phyloP scores from a whole-genome alignment of 2,329 filamentous ascomycete genomes.

The Magnaporthiopsis rhizophila region DNA sequence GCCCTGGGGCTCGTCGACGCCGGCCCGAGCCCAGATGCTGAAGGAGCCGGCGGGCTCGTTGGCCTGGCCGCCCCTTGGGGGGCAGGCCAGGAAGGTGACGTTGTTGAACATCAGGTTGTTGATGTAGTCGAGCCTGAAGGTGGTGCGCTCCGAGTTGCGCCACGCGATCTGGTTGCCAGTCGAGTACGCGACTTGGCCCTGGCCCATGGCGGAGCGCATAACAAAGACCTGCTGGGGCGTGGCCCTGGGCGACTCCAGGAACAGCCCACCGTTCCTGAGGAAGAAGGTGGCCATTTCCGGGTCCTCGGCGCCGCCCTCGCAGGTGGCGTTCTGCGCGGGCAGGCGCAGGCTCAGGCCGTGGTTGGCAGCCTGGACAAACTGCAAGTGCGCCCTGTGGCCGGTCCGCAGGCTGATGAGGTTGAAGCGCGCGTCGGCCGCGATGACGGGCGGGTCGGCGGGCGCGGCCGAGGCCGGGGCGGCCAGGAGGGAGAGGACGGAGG shows the following conservation, averaged over 20 bases:
- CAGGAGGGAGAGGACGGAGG: constrained; percentile 35
- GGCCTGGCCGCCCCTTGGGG: constrained; percentile 13
- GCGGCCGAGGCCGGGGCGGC: constrained; percentile 21
- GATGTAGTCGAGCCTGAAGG: constrained; percentile 35
- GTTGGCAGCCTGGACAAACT: constrained; percentile 33
- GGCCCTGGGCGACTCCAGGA: constrained; percentile 35
- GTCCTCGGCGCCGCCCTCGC: constrained; percentile 27
- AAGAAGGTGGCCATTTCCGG: constrained; percentile 43
- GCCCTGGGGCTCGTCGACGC: constrained; percentile 25
- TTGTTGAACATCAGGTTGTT: constrained; percentile 36
- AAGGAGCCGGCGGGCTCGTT: constrained; percentile 42
- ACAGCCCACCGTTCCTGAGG: constrained; percentile 32
- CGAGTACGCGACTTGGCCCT: constrained; percentile 43
- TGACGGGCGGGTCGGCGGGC: constrained; percentile 16
- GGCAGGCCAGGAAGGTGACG: constrained; percentile 32
- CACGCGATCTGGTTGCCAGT: constrained; percentile 31
- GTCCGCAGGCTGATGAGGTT: constrained; percentile 41
- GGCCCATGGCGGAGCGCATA: constrained; percentile 23
- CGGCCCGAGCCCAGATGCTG: constrained; percentile 28
- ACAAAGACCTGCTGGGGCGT: constrained; percentile 41
- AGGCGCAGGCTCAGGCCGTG: constrained; percentile 34
- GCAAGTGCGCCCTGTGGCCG: constrained; percentile 39
- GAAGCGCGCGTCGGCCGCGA: constrained; percentile 31
- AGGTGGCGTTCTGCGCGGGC: constrained; percentile 38
- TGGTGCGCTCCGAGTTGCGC: constrained; percentile 34